These are phyloP conservation scores for Chlorella sp. DNA, from an alignment of 139 green algal species.

Conservation along the genomic window DNA sequence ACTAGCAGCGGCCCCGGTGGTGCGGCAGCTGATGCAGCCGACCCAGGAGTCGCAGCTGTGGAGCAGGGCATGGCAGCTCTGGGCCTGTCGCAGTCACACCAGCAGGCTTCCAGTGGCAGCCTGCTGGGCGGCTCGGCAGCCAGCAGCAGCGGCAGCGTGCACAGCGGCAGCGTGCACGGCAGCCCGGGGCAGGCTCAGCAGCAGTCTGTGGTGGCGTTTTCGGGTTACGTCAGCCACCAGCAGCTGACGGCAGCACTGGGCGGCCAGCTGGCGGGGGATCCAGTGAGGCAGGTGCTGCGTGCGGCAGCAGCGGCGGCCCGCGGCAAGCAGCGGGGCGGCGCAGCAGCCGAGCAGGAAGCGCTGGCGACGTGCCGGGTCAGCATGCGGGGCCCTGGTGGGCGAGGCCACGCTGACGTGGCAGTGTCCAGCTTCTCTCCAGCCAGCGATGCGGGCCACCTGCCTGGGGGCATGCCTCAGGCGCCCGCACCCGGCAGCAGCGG, in stretches of 20 bases:
- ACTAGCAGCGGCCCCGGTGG: background rate
- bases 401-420: constrained; percentile 36
- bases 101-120: background rate
- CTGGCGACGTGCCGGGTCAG: constrained; percentile 16
- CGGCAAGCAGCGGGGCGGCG: background rate
- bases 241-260: constrained; percentile 18
- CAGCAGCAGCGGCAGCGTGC: background rate
- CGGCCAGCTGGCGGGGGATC: constrained; percentile 8
- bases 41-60: background rate
- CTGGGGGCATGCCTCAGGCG: background rate
- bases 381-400: constrained; percentile 37
- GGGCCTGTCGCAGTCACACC: background rate
- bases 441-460: background rate
- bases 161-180: background rate
- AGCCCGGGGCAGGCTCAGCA: background rate
- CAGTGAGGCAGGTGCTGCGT: background rate
- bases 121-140: background rate
- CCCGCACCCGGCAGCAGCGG: background rate
- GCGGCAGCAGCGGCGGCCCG: background rate
- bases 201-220: constrained; percentile 17
- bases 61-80: background rate
- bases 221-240: constrained; percentile 33
- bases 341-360: background rate
- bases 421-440: constrained; percentile 4
- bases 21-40: background rate